Evolutionary conservation across 2,329 filamentous ascomycete species (phyloP), one percentile per base, ranked within the genome.

Genomic region (Didymosphaeria variabile): DNA sequence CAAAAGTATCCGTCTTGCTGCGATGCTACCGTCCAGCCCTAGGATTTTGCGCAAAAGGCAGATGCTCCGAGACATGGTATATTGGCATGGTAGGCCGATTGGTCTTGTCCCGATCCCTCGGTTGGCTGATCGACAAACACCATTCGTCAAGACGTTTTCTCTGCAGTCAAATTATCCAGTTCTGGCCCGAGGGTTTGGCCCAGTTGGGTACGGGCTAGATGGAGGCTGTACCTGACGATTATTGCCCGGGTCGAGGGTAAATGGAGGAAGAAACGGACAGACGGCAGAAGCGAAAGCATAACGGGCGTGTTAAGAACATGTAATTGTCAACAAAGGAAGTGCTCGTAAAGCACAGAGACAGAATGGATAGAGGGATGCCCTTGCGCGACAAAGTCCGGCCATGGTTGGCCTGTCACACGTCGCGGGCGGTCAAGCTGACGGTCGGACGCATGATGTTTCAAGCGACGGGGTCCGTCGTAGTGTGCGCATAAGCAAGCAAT

Each of bases 91-190:
- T 60, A 52, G 57, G 50, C 53, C 57, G 58, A 51, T 57, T 60
- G 55, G 63, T 58, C 67, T 55, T 66, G 66, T 72, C 69, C 72
- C 66, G 59, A 68, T 63, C 60, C 57, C 60, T 70, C 69, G 72
- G 71, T 67, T 72, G 70, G 61, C 67, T 67, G 69, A 64, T 72
- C 57, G 55, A 64, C 61, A 57, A 64, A 68, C 65, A 69, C 67
- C 59, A 55, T 65, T 70, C 69, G 68, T 62, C 65, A 64, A 60
- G 47, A 60, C 58, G 58, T 38, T 49, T 54, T 65, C 61, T 57
- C 52, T 61, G 69, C 61, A 58, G 61, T 65, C 59, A 55, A 63
- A 68, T 72, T 68, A 68, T 61, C 64, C 66, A 65, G 50, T 62
- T 65, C 52, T 56, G 62, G 59, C 29, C 63, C 63, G 55, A 53